Conservation (phyloP, 179 eudicot genomes). For the Silene coronaria region DNA sequence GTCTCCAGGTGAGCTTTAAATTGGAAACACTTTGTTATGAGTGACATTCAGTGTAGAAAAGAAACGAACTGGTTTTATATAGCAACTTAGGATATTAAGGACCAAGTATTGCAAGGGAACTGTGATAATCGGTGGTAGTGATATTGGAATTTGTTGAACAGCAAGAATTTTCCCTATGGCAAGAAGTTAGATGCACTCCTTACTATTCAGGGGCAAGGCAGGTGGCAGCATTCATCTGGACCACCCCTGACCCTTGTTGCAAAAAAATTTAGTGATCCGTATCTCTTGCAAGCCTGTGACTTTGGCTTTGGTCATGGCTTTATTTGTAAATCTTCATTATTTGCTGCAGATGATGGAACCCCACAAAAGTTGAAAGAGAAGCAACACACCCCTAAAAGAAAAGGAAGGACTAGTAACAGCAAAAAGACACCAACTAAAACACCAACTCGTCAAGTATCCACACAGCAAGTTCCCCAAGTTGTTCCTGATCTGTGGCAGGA, state of each 20-base stretch:
- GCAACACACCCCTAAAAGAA: slow-evolving; percentile 27
- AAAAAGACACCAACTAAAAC: slow-evolving; percentile 20
- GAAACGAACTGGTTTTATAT: not conserved
- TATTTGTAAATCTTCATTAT: not conserved
- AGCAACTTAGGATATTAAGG: slow-evolving; percentile 2
- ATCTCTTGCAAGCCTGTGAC: not conserved
- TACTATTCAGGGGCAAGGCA: slow-evolving; percentile 4
- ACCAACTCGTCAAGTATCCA: slow-evolving; percentile 23
- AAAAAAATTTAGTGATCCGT: not conserved
- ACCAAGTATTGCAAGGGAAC: not conserved
- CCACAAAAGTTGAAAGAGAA: slow-evolving; percentile 32
- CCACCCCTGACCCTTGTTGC: not conserved
- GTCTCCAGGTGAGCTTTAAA: slow-evolving; percentile 32
- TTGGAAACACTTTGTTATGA: not conserved
- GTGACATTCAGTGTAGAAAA: not conserved
- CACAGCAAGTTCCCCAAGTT: slow-evolving; percentile 30
- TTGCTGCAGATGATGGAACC: slow-evolving; percentile 31
- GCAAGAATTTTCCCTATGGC: not conserved
- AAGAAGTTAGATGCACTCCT: not conserved
- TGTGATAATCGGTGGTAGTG: not conserved
- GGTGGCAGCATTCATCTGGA: not conserved
- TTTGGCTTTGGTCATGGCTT: not conserved
- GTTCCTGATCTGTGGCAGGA: slow-evolving; percentile 74
- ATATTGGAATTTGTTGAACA: not conserved
- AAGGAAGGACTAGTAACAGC: slow-evolving; percentile 28